Percentiles rank a stretch among this genome's conserved stretches.
Conservation (phyloP, 306 rosid genomes). For the Quercus cerris region DNA sequence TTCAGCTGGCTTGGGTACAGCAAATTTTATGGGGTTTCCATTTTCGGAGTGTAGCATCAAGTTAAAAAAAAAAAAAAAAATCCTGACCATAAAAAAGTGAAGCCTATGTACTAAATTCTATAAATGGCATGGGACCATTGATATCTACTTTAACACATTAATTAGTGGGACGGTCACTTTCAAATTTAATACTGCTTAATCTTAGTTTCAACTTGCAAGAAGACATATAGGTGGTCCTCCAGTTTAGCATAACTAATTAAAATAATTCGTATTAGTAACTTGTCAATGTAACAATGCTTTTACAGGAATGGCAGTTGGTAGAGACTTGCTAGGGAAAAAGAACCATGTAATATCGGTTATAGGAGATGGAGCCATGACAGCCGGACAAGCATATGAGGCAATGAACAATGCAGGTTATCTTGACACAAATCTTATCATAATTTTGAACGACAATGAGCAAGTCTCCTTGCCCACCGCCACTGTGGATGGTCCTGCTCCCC, state of each 20-base stretch:
- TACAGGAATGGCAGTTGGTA: constrained; percentile 68
- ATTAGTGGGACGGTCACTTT: too few relatives aligned
- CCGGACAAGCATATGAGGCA: constrained; percentile 72
- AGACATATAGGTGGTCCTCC: too few relatives aligned
- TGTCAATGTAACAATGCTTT: neutral
- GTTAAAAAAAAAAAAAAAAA: too few relatives aligned
- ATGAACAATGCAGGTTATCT: constrained; percentile 73
- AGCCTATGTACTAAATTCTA: neutral
- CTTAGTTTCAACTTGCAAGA: too few relatives aligned
- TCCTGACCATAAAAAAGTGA: neutral
- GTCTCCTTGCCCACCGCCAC: constrained; percentile 74
- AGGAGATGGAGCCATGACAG: constrained; percentile 77
- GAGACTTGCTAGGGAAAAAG: constrained; percentile 51
- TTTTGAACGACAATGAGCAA: constrained; percentile 62
- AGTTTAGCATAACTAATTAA: neutral
- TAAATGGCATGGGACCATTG: too few relatives aligned
- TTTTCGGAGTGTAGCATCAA: neutral
- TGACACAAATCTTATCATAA: constrained; percentile 51
- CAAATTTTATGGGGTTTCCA: neutral
- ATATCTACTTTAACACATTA: too few relatives aligned
- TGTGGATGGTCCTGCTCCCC: constrained; percentile 50
- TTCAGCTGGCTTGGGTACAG: constrained; percentile 60
- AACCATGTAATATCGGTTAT: constrained; percentile 62
- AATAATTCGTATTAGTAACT: neutral
- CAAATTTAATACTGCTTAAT: too few relatives aligned